A percentile compares a stretch with the other conserved stretches of the same genome.
phyloP scores from a whole-genome alignment of 1,284 basidiomycete genomes.

The Volvariella surrecta region DNA sequence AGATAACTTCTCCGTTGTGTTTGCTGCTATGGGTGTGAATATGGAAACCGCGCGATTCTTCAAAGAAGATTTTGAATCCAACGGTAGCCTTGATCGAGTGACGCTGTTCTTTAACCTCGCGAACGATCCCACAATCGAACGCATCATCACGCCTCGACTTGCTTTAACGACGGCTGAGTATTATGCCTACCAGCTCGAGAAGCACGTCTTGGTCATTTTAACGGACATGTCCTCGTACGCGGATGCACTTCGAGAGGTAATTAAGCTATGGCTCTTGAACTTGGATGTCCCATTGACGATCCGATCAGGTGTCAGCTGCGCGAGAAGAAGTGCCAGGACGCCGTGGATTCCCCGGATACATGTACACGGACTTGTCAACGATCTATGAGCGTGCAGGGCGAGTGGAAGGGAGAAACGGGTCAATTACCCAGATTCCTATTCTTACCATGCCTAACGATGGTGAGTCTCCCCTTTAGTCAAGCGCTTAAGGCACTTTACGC shows the following conservation, averaged over 20 bases:
- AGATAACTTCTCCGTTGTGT: constrained; percentile 99
- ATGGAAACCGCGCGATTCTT: constrained; percentile 99
- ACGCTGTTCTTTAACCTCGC: constrained; percentile 99
- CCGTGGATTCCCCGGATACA: constrained; percentile 99
- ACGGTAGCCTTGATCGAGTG: constrained; percentile 95
- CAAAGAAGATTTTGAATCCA: constrained; percentile 99
- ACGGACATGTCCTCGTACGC: constrained; percentile 99
- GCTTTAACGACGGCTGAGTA: constrained; percentile 99
- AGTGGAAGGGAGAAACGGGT: constrained; percentile 95
- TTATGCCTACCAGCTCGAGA: constrained; percentile 99
- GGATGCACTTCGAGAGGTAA: constrained; percentile 91
- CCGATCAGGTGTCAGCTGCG: constrained; percentile 82
- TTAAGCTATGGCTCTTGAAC: constrained; percentile 14
- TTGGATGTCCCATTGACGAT: constrained; percentile 11
- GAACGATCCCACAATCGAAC: constrained; percentile 99
- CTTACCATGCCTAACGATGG: constrained; percentile 99
- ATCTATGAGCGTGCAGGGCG: constrained; percentile 99
- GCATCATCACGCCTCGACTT: constrained; percentile 98
- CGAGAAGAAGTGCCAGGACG: constrained; percentile 99
- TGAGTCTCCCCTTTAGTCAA: constrained; percentile 27
- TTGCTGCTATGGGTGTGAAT: constrained; percentile 99
- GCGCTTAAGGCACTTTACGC: constrained; percentile 8
- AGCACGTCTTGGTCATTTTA: constrained; percentile 97
- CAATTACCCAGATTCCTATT: constrained; percentile 99
- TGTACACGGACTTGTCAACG: constrained; percentile 98